Evolutionary conservation across 257 asterid genomes (phyloP), one percentile per base, ranked within the genome.

Genomic region (Ocimum tenuiflorum): DNA sequence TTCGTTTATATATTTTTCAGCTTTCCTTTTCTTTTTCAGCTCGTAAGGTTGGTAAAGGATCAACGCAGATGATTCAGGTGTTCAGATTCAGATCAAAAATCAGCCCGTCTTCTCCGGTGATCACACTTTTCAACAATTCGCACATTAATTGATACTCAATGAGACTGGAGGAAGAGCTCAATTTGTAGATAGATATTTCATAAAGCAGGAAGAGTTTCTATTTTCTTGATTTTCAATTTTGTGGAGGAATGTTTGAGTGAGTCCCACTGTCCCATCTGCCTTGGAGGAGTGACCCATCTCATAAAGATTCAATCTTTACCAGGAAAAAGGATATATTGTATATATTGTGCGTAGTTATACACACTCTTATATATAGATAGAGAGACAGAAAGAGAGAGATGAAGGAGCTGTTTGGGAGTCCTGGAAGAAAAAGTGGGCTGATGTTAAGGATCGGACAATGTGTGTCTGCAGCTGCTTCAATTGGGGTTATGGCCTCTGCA

Each of bases 321-420:
- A 33, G 20, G 17, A 73, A 56, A 18, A 48, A 15, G 58, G 63
- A 19, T 53, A 49, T 18, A 23, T 50, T 69, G 65, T 63, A 27
- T 42, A 63, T 63, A 58, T 58, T 14, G 31, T 38, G 46, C 33
- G 35, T 9, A 38, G 18, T 39, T 38, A 20, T 59, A 59, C 7
- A 63, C 4, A 27, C 31, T 1, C 4, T 27, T 27, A 27, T 3
- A 73, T 13, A 66, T 20, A 31, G 7, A 31, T 2, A 31, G 36
- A 31, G 36, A 31, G 36, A 27, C 3, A 27, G 31, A 27, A 27
- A 58, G 20, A 59, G 46, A 79, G 80, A 58, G 78, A 86, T 84
- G 97, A 86, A 84, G 82, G 89, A 75, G 75, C 70, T 91, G 75
- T 85, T 88, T 75, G 98, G 98, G 51, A 73, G 89, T 57, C 98